These are phyloP conservation scores for Chrysoporthe cubensis DNA, from an alignment of 2,329 filamentous ascomycete species.

Conservation along the genomic window DNA sequence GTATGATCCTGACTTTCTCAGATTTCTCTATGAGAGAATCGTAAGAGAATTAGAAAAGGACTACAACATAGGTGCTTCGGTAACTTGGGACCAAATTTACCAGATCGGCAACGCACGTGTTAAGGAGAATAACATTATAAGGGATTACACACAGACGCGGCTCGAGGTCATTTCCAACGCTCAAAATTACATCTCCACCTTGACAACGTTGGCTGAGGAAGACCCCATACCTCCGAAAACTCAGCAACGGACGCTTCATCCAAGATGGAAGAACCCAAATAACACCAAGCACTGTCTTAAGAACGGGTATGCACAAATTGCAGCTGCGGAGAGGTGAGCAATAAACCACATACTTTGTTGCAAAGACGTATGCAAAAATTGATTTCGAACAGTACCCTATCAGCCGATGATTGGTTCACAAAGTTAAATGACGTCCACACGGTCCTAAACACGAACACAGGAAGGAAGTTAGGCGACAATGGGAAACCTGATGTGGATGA, in stretches of 20 bases:
- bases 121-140: neutral
- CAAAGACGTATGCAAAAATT: neutral
- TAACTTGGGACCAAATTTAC: neutral
- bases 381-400: neutral
- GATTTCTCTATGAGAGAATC: neutral
- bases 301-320: neutral
- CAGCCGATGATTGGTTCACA: neutral
- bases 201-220: neutral
- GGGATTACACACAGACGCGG: neutral
- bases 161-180: neutral
- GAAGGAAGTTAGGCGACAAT: neutral
- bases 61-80: neutral
- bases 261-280: too few species aligned
- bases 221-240: neutral
- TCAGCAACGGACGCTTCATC: neutral
- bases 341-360: neutral
- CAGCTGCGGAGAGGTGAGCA: neutral
- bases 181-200: neutral
- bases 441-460: neutral
- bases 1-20: neutral
- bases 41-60: neutral
- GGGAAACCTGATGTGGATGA: neutral
- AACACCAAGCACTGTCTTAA: neutral
- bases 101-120: neutral
- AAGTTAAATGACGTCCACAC: neutral